Percentiles rank a stretch among this genome's conserved stretches.
phyloP scores from a whole-genome alignment of 2,329 filamentous ascomycete genomes.

The Akanthomyces lecanii region DNA sequence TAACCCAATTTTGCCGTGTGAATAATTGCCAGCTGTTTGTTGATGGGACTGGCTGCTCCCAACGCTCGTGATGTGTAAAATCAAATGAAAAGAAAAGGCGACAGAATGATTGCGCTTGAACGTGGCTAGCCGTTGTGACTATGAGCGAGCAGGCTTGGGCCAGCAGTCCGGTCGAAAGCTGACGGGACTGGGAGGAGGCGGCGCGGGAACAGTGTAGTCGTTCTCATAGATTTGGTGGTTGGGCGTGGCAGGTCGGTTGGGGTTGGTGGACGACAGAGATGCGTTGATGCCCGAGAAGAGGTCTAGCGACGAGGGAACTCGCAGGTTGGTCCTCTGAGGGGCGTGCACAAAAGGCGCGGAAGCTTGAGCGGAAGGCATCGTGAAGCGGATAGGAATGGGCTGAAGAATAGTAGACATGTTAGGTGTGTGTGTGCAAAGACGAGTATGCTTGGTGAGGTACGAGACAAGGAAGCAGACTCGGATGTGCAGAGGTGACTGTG shows the following conservation, averaged over 20 bases:
- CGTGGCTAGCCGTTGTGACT: slow-evolving; percentile 13
- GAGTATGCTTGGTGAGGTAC: neutral
- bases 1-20: neutral
- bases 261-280: slow-evolving; percentile 42
- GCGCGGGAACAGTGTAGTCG: slow-evolving; percentile 61
- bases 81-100: neutral
- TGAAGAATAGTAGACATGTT: slow-evolving; percentile 14
- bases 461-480: neutral
- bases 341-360: slow-evolving; percentile 43
- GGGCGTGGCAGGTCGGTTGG: slow-evolving; percentile 41
- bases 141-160: slow-evolving; percentile 37
- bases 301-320: slow-evolving; percentile 45
- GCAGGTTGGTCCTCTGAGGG: slow-evolving; percentile 41
- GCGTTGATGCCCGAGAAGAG: slow-evolving; percentile 51
- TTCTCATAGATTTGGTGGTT: slow-evolving; percentile 50
- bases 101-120: neutral
- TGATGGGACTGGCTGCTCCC: neutral
- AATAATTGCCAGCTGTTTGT: slow-evolving; percentile 1
- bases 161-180: slow-evolving; percentile 57
- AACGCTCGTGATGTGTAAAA: slow-evolving; percentile 1
- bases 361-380: slow-evolving; percentile 31
- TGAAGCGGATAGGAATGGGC: slow-evolving; percentile 18
- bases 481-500: neutral
- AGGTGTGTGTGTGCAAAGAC: neutral
- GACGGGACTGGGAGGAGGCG: slow-evolving; percentile 61